Evolutionary conservation across 768 basidiomycete species (phyloP), one percentile per base, ranked within the genome.

Genomic region (Rhizopogon rudus): DNA sequence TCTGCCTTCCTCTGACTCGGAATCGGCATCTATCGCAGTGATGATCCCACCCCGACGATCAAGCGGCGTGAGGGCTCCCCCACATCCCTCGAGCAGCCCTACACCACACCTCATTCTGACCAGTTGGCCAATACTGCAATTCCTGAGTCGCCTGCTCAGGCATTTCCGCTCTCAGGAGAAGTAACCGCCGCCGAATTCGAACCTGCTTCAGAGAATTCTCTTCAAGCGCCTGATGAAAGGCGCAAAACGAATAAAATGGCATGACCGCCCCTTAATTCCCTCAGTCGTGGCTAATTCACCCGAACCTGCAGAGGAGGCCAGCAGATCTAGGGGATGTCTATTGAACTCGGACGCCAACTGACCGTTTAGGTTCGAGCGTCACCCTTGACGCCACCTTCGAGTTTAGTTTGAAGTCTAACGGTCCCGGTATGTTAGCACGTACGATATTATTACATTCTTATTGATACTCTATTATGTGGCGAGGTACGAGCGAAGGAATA

Each of bases 61-160:
- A 67, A 71, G 22, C 22, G 22, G 45, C 63, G 65, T 44, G 61
- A 71, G 54, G 58, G 59, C 41, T 65, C 71, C 29, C 54, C 67
- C 3, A 35, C 65, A 5, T 65, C 66, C 20, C 65, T 73, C 52
- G 69, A 65, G 49, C 65, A 57, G 58, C 66, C 75, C 3, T 71
- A 75, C 29, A 63, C 74, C 3, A 52, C 73, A 40, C 65, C 66
- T 33, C 67, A 65, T 43, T 84, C 85, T 12, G 20, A 10, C 13
- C 45, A 46, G 13, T 17, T 29, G 45, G 3, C 31, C 8, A 20
- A 20, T 5, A 86, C 83, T 57, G 85, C 88, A 3, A 87, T 90
- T 56, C 75, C 81, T 1, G 88, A 90, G 64, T 87, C 84, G 3
- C 86, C 87, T 29, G 77, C 76, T 6, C 77, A 83, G 22, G 83